Base-by-base conservation (phyloP, 352 stramenopile species). In the Phytophthora cryptogea region DNA sequence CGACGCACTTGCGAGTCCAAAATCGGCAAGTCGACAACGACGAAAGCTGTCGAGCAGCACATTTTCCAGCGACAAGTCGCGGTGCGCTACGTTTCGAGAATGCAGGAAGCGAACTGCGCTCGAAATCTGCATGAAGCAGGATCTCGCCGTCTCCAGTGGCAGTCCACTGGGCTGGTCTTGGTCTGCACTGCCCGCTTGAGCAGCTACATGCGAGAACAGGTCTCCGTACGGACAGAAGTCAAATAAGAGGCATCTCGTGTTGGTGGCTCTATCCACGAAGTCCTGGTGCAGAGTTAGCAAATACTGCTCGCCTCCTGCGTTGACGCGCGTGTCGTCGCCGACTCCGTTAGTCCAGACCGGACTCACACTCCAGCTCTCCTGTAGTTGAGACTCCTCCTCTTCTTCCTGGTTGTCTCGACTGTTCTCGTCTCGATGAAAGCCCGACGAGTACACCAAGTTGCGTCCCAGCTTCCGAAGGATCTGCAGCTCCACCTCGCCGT, bases 21-120 rank as follows among this genome's bases (percentile, higher is more conserved):
- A 86, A 52, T 90, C 80, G 4, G 60, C 71, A 2, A 83, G 61
- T 16, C 78, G 73, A 35, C 78, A 90, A 11, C 78, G 55, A 1
- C 56, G 61, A 8, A 59, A 45, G 27, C 48, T 65, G 45, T 88
- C 80, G 26, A 90, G 46, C 14, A 90, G 64, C 16, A 89, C 68
- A 35, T 90, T 90, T 54, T 90, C 81, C 14, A 88, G 57, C 14
- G 78, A 89, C 41, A 90, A 49, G 45, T 90, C 80, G 44, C 78
- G 79, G 49, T 90, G 81, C 8, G 79, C 78, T 23, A 89, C 80
- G 45, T 75, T 75, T 3, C 59, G 63, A 5, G 60, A 47, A 50
- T 90, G 81, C 16, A 90, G 63, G 54, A 80, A 85, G 27, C 40
- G 57, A 14, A 90, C 58, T 5, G 71, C 81, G 8, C 57, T 66